Evolutionary conservation across 2,329 filamentous ascomycete species (phyloP).

Genomic region (Bertia moriformis): DNA sequence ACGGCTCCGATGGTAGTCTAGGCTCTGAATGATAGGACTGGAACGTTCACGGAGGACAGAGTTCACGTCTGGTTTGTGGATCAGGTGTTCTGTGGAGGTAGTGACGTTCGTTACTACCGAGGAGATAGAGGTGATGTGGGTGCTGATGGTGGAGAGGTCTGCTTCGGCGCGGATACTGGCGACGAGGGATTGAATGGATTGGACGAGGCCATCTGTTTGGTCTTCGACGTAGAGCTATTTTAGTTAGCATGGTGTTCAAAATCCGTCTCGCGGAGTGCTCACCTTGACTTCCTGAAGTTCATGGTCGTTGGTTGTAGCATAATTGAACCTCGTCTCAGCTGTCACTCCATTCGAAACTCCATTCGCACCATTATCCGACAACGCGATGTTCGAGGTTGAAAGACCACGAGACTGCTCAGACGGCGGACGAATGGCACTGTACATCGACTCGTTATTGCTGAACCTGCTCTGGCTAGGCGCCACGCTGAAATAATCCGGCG

Average conservation of each 20-base stretch:
- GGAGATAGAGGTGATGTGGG: slow-evolving; percentile 40
- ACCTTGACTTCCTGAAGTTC: neutral
- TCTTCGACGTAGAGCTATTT: slow-evolving; percentile 52
- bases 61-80: slow-evolving; percentile 16
- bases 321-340: neutral
- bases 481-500: slow-evolving; percentile 25
- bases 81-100: slow-evolving; percentile 28
- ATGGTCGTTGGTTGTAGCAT: neutral
- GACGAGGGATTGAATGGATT: slow-evolving; percentile 49
- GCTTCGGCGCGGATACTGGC: slow-evolving; percentile 34
- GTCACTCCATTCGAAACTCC: neutral
- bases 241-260: neutral
- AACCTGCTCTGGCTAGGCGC: neutral
- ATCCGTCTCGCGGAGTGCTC: no score
- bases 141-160: slow-evolving; percentile 32
- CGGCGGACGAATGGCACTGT: neutral
- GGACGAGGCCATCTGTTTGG: slow-evolving; percentile 46
- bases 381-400: no score
- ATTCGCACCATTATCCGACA: neutral
- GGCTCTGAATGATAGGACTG: slow-evolving; percentile 31
- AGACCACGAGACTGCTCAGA: neutral
- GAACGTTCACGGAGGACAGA: slow-evolving; percentile 27
- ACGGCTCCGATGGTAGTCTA: slow-evolving; percentile 31
- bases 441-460: neutral
- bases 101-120: slow-evolving; percentile 42